Evolutionary conservation across 371 early-diverging fungal species (phyloP), one percentile per base, ranked within the genome.

Genomic region (Fennellomyces sp.): DNA sequence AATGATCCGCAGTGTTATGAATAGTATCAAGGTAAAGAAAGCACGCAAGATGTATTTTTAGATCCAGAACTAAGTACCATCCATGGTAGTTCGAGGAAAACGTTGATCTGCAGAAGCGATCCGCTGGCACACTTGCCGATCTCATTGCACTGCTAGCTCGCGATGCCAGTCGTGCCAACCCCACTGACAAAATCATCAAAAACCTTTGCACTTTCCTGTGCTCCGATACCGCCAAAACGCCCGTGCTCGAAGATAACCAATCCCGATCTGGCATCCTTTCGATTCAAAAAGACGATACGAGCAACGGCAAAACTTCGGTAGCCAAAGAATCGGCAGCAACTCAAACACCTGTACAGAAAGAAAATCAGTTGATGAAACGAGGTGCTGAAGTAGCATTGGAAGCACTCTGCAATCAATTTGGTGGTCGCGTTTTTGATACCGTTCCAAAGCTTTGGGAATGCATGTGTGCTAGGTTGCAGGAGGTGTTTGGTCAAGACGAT

Each of bases 121-220:
- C 88, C 0, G 88, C 88, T 8, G 63, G 78, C 2, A 83, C 85
- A 0, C 58, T 88, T 21, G 79, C 86, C 2, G 80, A 79, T 23
- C 68, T 87, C 26, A 75, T 86, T 45, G 74, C 75, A 0, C 70
- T 87, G n/a, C 86, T 87, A 57, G 69, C 81, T 5, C 74, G 79
- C 25, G 68, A 68, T 15, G 60, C 61, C 3, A 53, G 63, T 7
- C 81, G 84, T 2, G 65, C 73, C 8, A 83, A 76, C 19, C 88
- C 91, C 0, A 91, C 86, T 12, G 97, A 95, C 52, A 95, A 96
- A 68, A 81, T 98, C 41, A 75, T 95, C 52, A 89, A 88, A 52
- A 98, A 98, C 63, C 63, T 97, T 39, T 88, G 90, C 21, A 87
- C 88, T 0, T 91, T 94, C 55, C 77, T 94, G 25, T 97, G 97